Evolutionary conservation across 441 rosid species (phyloP).

Genomic region (Gossypium schwendimanii): DNA sequence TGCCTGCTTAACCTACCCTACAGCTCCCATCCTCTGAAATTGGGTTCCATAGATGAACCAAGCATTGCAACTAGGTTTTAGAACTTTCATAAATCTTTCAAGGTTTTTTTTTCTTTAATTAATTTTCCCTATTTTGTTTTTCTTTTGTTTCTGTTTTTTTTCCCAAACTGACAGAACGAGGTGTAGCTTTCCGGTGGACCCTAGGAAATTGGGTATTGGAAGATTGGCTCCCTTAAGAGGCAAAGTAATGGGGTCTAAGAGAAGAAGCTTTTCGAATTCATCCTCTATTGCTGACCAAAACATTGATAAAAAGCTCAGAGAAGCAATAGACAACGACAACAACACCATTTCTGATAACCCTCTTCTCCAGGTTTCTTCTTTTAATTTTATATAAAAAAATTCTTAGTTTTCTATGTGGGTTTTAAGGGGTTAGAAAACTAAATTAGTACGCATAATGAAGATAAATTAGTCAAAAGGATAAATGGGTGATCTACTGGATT

Average conservation of each 20-base stretch:
- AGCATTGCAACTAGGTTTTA: conserved; percentile 37
- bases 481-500: conserved; percentile 15
- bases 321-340: conserved; percentile 1
- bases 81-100: conserved; percentile 23
- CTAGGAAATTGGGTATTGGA: conserved; percentile 28
- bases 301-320: conserved; percentile 23
- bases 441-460: conserved; percentile 13
- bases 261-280: conserved; percentile 26
- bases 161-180: conserved; percentile 6
- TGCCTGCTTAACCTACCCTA: not conserved
- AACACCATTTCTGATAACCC: conserved; percentile 19
- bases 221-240: conserved; percentile 25
- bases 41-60: conserved; percentile 27
- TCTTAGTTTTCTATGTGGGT: conserved; percentile 10
- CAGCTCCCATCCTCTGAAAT: conserved; percentile 5
- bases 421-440: conserved; percentile 12
- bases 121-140: not conserved
- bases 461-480: conserved; percentile 23
- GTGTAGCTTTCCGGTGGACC: conserved; percentile 41
- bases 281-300: conserved; percentile 22
- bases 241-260: conserved; percentile 31
- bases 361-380: conserved; percentile 12
- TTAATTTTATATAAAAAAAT: not conserved
- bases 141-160: not conserved
- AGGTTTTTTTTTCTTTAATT: conserved; percentile 23